Conservation (phyloP, 306 rosid species). For the Cyamopsis tetragonoloba region DNA sequence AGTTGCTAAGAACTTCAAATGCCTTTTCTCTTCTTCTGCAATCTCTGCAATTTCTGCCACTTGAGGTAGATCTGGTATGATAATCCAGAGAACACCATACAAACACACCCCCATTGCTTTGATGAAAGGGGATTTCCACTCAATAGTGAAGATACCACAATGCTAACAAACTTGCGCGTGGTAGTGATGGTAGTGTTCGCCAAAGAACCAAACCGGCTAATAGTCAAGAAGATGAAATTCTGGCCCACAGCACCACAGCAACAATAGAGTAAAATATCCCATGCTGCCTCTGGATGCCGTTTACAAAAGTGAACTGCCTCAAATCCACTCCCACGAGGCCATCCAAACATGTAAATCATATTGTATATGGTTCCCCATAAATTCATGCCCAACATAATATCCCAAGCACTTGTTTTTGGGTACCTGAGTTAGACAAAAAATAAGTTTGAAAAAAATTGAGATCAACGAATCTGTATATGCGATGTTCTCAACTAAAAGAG, state of each 20-base stretch:
- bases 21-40: constrained; percentile 80
- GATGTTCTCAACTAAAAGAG: background rate
- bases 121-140: constrained; percentile 91
- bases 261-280: constrained; percentile 84
- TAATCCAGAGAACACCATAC: constrained; percentile 88
- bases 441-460: background rate
- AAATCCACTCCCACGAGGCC: constrained; percentile 72
- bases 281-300: constrained; percentile 86
- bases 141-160: constrained; percentile 83
- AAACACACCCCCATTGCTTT: constrained; percentile 92
- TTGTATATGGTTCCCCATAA: constrained; percentile 97
- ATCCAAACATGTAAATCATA: constrained; percentile 84
- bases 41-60: constrained; percentile 80
- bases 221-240: constrained; percentile 92
- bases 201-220: constrained; percentile 88
- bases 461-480: background rate
- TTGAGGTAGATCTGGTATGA: constrained; percentile 92
- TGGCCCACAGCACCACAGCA: constrained; percentile 99
- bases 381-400: constrained; percentile 95
- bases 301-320: constrained; percentile 81
- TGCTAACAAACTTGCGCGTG: constrained; percentile 96
- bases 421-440: constrained; percentile 51
- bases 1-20: constrained; percentile 44
- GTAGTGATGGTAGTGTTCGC: constrained; percentile 97
- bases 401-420: constrained; percentile 97